These are phyloP conservation scores for Asterella californica DNA, from an alignment of 225 moss, liverwort and hornwort genomes.

Conservation along the genomic window DNA sequence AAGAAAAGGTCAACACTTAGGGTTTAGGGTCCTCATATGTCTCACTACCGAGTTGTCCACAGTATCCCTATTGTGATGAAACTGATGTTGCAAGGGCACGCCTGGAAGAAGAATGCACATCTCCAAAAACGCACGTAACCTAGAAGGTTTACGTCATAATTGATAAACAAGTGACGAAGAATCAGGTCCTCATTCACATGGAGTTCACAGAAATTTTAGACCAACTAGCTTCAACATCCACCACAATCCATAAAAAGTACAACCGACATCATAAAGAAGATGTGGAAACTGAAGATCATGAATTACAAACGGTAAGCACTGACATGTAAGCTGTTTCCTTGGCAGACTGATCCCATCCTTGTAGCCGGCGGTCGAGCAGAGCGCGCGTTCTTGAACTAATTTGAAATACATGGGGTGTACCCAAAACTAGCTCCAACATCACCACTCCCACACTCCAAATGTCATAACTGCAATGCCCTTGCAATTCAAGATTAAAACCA, in stretches of 20 bases:
- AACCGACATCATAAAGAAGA: not conserved
- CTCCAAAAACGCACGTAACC: slow-evolving; percentile 71
- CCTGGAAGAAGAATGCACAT: slow-evolving; percentile 83
- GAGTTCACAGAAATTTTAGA: not conserved
- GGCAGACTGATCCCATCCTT: slow-evolving; percentile 68
- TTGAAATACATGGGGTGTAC: slow-evolving; percentile 84
- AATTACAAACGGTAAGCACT: not conserved
- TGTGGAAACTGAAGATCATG: not conserved
- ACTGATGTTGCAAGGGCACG: slow-evolving; percentile 59
- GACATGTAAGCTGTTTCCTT: slow-evolving; percentile 63
- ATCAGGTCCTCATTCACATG: not conserved
- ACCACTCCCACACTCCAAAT: slow-evolving; percentile 87
- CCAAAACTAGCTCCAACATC: slow-evolving; percentile 73
- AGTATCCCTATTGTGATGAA: slow-evolving; percentile 51
- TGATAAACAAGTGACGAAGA: not conserved
- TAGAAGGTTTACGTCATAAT: not conserved
- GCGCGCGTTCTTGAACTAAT: slow-evolving; percentile 68
- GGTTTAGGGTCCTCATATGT: too few species aligned
- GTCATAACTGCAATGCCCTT: slow-evolving; percentile 37
- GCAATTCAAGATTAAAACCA: not conserved
- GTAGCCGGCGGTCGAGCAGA: slow-evolving; percentile 64
- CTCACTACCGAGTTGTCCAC: slow-evolving; percentile 39
- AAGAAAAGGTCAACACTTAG: not conserved
- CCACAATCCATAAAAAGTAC: not conserved
- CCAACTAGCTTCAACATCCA: not conserved